Evolutionary conservation across 495 filamentous ascomycete genomes (phyloP).

Genomic region (Venustampulla echinocandica): DNA sequence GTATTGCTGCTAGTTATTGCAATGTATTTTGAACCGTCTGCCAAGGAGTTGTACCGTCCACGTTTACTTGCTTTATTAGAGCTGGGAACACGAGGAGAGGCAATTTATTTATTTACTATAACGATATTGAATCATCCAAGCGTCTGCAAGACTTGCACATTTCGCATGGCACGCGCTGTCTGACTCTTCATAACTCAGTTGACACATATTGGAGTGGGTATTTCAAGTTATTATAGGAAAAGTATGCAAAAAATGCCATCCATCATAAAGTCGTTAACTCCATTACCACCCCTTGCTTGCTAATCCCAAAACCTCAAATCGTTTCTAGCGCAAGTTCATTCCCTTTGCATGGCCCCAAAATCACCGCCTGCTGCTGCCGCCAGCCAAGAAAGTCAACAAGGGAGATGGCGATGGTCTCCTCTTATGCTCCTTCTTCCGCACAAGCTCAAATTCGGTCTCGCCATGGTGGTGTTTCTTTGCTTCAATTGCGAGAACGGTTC

Average conservation of each 20-base stretch:
- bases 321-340: not conserved
- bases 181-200: too few species aligned
- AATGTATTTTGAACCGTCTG: too few species aligned
- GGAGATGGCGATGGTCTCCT: slow-evolving; percentile 21
- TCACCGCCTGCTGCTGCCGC: slow-evolving; percentile 14
- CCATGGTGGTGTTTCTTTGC: slow-evolving; percentile 14
- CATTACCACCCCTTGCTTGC: not conserved
- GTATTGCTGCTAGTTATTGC: too few species aligned
- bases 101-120: too few species aligned
- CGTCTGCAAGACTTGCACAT: too few species aligned
- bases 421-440: slow-evolving; percentile 22
- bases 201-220: slow-evolving; percentile 16
- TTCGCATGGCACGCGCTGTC: too few species aligned
- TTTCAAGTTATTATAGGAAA: slow-evolving; percentile 2
- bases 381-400: slow-evolving; percentile 22
- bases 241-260: not conserved
- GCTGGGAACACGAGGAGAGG: too few species aligned
- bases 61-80: too few species aligned
- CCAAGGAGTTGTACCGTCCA: too few species aligned
- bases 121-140: too few species aligned
- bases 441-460: slow-evolving; percentile 21
- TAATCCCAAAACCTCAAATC: too few species aligned
- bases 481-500: slow-evolving; percentile 11
- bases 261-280: slow-evolving; percentile 7
- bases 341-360: not conserved